Conservation (phyloP, 441 rosid genomes). For the Populus hybrid region DNA sequence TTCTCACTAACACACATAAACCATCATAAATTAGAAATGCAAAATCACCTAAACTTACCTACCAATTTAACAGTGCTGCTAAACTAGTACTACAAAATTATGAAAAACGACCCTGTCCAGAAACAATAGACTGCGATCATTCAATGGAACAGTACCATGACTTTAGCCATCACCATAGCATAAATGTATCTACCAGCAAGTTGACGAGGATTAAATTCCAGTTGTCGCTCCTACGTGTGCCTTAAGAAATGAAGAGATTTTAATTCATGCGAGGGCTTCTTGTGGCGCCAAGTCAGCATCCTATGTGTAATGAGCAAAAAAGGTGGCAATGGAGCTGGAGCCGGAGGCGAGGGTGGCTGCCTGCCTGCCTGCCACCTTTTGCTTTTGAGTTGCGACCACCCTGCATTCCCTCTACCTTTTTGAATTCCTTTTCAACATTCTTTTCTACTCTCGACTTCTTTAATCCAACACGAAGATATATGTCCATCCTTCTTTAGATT, state of each 20-base stretch:
- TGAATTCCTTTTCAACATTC: conserved; percentile 20
- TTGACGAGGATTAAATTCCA: not conserved
- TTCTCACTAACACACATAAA: no score
- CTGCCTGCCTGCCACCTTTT: conserved; percentile 2
- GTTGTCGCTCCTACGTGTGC: not conserved
- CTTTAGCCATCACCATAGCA: not conserved
- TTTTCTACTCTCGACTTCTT: conserved; percentile 14
- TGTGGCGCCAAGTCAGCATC: not conserved
- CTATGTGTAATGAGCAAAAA: not conserved
- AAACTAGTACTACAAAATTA: no score
- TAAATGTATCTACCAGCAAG: not conserved
- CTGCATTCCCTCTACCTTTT: conserved; percentile 14
- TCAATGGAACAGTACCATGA: not conserved
- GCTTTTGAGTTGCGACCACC: conserved; percentile 18
- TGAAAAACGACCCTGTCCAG: not conserved
- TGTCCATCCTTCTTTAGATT: not conserved
- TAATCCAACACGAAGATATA: conserved; percentile 1
- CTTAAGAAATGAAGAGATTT: not conserved
- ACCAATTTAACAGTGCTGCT: not conserved
- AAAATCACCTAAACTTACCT: not conserved
- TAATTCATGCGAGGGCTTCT: not conserved
- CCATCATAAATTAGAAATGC: not conserved
- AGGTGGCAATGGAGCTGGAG: conserved; percentile 3
- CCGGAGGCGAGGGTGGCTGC: conserved; percentile 7
- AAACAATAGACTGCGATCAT: not conserved